Conservation (phyloP, 129 eudicot genomes). For the Rutidosis leptorrhynchoides region DNA sequence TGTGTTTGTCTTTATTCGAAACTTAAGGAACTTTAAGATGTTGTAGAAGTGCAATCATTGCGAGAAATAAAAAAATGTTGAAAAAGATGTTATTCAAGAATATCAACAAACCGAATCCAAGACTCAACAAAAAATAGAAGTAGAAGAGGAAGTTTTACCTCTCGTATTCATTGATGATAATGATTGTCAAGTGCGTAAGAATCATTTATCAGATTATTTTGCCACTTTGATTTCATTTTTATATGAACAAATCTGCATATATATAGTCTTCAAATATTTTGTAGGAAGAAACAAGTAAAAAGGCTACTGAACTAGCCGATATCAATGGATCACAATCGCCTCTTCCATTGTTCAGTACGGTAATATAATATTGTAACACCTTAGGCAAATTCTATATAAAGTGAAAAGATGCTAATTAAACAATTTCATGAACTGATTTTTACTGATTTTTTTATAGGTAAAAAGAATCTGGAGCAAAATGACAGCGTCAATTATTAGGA, state of each 20-base stretch:
- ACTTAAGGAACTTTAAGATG: conserved; percentile 55
- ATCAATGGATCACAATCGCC: conserved; percentile 49
- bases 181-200: conserved; percentile 47
- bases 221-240: not conserved
- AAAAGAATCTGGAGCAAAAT: conserved; percentile 16
- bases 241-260: not conserved
- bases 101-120: conserved; percentile 39
- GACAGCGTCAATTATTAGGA: conserved; percentile 55
- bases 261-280: not conserved
- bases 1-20: conserved; percentile 20
- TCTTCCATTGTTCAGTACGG: conserved; percentile 67
- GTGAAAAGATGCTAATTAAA: not conserved
- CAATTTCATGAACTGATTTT: not conserved
- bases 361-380: conserved; percentile 17
- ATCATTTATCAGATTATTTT: not conserved
- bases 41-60: conserved; percentile 30
- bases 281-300: conserved; percentile 64
- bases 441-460: not conserved
- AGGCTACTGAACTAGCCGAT: conserved; percentile 46
- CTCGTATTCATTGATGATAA: conserved; percentile 38
- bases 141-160: conserved; percentile 48
- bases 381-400: not conserved
- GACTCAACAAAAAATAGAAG: conserved; percentile 24
- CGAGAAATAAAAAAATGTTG: conserved; percentile 41
- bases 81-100: conserved; percentile 34